Conservation (phyloP, 306 rosid species). For the Abrus pulchellus region DNA sequence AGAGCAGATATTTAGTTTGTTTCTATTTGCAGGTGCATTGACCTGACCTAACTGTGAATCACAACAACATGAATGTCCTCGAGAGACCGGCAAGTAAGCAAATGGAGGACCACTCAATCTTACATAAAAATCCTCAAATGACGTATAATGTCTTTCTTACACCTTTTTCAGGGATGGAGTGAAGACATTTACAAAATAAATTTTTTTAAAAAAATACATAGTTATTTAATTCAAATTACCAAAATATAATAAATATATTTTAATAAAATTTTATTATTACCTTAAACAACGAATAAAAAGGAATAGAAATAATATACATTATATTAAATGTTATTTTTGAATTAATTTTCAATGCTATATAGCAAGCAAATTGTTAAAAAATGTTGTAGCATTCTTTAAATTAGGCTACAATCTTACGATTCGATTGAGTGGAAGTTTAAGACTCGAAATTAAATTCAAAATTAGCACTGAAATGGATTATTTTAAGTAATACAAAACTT, state of each 20-base stretch:
- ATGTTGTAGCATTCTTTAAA: no score
- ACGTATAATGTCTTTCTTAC: no score
- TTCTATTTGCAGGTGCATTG: background rate
- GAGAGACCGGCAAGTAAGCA: slow-evolving; percentile 14
- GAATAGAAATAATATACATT: no score
- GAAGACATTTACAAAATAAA: background rate
- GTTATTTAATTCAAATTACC: no score
- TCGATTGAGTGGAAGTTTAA: background rate
- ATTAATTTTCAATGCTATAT: no score
- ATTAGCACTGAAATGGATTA: background rate
- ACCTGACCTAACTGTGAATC: background rate
- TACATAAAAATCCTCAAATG: background rate
- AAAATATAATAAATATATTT: no score
- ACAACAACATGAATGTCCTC: background rate
- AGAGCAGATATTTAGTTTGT: background rate
- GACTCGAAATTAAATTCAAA: background rate
- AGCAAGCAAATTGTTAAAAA: no score
- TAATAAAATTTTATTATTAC: no score
- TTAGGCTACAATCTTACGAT: background rate
- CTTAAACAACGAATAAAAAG: no score
- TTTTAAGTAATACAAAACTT: no score
- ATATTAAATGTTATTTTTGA: no score
- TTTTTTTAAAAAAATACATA: no score
- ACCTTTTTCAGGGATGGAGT: background rate
- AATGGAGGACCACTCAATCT: background rate